Evolutionary conservation across 2,329 filamentous ascomycete genomes (phyloP).

Genomic region (Xylariaceae sp.): DNA sequence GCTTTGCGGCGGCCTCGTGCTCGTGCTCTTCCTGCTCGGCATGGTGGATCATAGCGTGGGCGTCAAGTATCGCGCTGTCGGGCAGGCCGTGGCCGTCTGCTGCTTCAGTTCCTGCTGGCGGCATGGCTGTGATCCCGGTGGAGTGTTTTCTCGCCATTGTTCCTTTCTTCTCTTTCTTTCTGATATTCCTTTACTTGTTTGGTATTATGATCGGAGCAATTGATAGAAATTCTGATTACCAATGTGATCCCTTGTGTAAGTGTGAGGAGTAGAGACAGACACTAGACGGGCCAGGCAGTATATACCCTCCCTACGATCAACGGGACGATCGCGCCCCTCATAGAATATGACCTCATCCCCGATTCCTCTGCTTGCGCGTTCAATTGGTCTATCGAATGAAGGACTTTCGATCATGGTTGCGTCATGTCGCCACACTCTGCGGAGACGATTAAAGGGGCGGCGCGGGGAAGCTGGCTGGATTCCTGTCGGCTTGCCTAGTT

Average conservation of each 20-base stretch:
- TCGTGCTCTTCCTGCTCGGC: conserved; percentile 32
- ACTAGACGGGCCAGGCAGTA: background rate
- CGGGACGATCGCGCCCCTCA: too few relatives aligned
- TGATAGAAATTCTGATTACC: background rate
- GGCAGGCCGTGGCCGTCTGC: conserved; percentile 28
- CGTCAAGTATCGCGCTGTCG: conserved; percentile 23
- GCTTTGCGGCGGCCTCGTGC: conserved; percentile 28
- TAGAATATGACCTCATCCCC: too few relatives aligned
- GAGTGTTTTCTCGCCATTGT: background rate
- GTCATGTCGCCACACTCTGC: conserved; percentile 14
- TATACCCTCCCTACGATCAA: background rate
- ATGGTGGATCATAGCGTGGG: conserved; percentile 32
- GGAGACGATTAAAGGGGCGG: conserved; percentile 3
- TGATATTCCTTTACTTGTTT: background rate
- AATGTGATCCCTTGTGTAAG: background rate
- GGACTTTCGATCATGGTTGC: conserved; percentile 16
- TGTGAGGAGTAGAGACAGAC: background rate
- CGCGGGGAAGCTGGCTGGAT: background rate
- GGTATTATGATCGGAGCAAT: too few relatives aligned
- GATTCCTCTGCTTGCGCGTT: too few relatives aligned
- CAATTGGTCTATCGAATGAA: background rate
- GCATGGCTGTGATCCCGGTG: too few relatives aligned
- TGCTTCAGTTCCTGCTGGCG: background rate
- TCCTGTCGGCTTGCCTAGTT: too few relatives aligned
- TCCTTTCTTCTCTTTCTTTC: background rate